A percentile compares a stretch with the other conserved stretches of the same genome.
phyloP scores from a whole-genome alignment of 352 stramenopile genomes.

The Elongisporangium anandrum region DNA sequence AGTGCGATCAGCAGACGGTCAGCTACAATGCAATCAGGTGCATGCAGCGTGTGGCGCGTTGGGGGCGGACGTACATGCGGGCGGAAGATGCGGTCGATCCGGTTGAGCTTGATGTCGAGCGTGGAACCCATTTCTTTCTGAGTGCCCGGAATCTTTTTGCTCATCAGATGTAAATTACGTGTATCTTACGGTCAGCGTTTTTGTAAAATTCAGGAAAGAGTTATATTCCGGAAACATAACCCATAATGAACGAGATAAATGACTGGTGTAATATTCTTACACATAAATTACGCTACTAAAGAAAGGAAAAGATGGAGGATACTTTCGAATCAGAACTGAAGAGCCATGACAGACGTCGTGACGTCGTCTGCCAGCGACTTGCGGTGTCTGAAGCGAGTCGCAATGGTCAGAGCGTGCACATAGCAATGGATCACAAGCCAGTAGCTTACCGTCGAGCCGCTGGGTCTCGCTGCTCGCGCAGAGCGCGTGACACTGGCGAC shows the following conservation, averaged over 20 bases:
- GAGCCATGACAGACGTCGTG: neutral
- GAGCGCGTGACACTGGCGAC: constrained; percentile 50
- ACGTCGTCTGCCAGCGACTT: neutral
- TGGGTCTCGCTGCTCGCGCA: constrained; percentile 23
- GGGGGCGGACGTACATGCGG: constrained; percentile 45
- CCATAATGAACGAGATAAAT: too few species aligned
- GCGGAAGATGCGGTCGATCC: constrained; percentile 82
- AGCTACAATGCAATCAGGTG: neutral
- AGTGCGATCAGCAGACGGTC: neutral
- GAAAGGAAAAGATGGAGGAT: neutral
- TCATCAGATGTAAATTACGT: neutral
- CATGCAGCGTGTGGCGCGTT: neutral
- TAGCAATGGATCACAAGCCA: neutral
- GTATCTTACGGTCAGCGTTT: neutral
- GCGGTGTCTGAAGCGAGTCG: neutral
- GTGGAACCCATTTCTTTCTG: constrained; percentile 59
- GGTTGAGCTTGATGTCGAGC: constrained; percentile 81
- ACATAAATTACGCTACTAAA: neutral
- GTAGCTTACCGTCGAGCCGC: neutral
- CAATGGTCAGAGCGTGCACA: neutral
- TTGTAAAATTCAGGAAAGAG: too few species aligned
- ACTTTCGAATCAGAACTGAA: neutral
- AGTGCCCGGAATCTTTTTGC: neutral
- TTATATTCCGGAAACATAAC: too few species aligned
- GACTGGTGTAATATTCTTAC: neutral